Percentiles rank a stretch among this genome's conserved stretches.
Evolutionary conservation across 164 flowering plant species (phyloP).

Genomic region (Taxillus chinensis): DNA sequence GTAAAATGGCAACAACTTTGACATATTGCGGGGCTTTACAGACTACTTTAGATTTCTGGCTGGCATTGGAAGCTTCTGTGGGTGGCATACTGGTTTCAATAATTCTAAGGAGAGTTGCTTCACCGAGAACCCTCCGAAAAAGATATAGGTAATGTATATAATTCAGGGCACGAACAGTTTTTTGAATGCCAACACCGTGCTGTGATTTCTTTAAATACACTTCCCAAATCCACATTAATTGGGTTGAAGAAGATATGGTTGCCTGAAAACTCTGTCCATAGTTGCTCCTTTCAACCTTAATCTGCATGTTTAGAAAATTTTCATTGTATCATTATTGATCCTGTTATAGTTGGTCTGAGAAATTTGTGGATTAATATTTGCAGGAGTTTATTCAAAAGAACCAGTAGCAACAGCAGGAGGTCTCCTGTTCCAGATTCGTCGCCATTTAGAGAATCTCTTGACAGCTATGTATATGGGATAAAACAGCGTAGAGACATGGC

Average conservation of each 20-base stretch:
- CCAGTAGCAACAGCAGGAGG: conserved; percentile 14
- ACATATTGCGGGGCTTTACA: conserved; percentile 16
- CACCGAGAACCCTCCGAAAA: conserved; percentile 27
- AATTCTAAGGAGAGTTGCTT: conserved; percentile 21
- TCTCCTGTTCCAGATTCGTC: conserved; percentile 20
- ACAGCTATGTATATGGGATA: conserved; percentile 9
- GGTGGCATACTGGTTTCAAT: conserved; percentile 42
- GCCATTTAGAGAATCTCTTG: conserved; percentile 15
- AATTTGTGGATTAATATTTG: conserved; percentile 1
- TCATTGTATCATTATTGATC: too few relatives aligned
- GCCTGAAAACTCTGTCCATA: too few relatives aligned
- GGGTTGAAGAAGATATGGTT: too few relatives aligned
- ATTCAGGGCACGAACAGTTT: not conserved
- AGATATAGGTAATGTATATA: conserved; percentile 29
- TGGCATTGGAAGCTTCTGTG: conserved; percentile 57
- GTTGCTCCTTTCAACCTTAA: too few relatives aligned
- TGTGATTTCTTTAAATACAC: too few relatives aligned
- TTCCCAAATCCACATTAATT: too few relatives aligned
- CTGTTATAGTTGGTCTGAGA: too few relatives aligned
- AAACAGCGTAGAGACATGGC: conserved; percentile 14
- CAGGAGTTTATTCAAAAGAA: conserved; percentile 24
- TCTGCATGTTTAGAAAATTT: too few relatives aligned
- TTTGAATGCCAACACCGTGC: not conserved
- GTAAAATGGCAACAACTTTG: not conserved
- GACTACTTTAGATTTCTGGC: conserved; percentile 66